Base-by-base conservation (phyloP, 441 rosid species). In the Adansonia rubrostipa region DNA sequence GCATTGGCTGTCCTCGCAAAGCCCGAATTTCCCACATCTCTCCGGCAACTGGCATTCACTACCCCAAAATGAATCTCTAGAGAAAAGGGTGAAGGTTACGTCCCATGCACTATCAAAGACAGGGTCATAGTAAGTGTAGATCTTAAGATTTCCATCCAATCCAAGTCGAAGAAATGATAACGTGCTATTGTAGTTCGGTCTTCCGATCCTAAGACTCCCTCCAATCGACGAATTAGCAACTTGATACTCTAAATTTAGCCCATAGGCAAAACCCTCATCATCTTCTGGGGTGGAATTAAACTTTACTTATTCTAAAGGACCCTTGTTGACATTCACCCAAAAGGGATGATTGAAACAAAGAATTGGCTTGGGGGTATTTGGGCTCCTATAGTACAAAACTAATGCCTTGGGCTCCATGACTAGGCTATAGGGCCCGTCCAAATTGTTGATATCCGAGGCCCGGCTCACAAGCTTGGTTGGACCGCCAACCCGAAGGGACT, bases 161-260 rank as follows among this genome's bases (percentile, higher is more conserved):
- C 76, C 88, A 0, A 92, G 85, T 40, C 92, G 76, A 0, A 90
- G 76, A 42, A 85, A 84, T 5, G 90, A 85, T 70, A 85, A 60
- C 1, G 92, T 92, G 5, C 84, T 77, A 69, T 93, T 87, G 71
- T 83, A 89, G 40, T 84, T 87, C 0, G 93, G 67, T 2, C 67
- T 33, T 63, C 45, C 67, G 9, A 33, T 28, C 45, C 19, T 5
- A 4, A 33, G 0, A 1, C 4, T 28, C 67, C 19, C 67, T 62
- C 67, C 67, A 1, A 1, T 28, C 1, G 42, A 11, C 0, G 66
- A 62, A 28, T 24, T 62, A 61, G 15, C 14, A 3, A 58, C 33
- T 5, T 24, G 9, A 10, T 20, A 58, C 40, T 9, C 33, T 33
- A 33, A 9, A n/a, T 63, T 63, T 4, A 60, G 44, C 17, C 17